phyloP scores from a whole-genome alignment of 179 eudicot genomes.

The Sideroxylon spinosum region DNA sequence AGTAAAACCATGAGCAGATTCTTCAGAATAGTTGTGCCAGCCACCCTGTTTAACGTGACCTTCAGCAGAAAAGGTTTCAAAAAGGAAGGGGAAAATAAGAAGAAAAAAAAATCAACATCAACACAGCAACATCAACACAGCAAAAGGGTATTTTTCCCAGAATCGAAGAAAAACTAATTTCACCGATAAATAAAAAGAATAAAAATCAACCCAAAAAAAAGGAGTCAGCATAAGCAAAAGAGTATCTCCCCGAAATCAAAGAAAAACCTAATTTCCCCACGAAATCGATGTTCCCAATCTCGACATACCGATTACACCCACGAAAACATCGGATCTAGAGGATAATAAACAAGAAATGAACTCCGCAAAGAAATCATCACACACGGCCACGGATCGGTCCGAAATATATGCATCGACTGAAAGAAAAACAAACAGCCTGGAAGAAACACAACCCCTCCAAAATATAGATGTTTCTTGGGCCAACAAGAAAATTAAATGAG shows the following conservation, averaged over 20 bases:
- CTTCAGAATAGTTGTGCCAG: slow-evolving; percentile 60
- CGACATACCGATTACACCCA: background rate
- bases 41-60: slow-evolving; percentile 85
- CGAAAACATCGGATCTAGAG: slow-evolving; percentile 10
- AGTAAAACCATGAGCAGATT: slow-evolving; percentile 42
- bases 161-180: background rate
- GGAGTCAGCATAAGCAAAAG: no score
- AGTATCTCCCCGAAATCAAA: no score
- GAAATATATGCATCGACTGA: background rate
- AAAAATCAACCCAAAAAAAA: no score
- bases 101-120: slow-evolving; percentile 4
- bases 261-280: background rate
- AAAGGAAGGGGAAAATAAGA: background rate
- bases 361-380: background rate
- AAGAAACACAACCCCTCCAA: background rate
- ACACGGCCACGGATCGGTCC: background rate
- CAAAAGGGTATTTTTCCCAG: background rate
- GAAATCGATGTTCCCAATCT: background rate
- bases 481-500: background rate
- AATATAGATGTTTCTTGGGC: background rate
- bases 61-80: slow-evolving; percentile 27
- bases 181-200: no score
- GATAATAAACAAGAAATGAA: background rate
- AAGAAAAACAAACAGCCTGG: background rate
- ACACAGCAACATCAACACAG: slow-evolving; percentile 10